phyloP scores from a whole-genome alignment of 1,284 basidiomycete species.

The Butyriboletus regius region DNA sequence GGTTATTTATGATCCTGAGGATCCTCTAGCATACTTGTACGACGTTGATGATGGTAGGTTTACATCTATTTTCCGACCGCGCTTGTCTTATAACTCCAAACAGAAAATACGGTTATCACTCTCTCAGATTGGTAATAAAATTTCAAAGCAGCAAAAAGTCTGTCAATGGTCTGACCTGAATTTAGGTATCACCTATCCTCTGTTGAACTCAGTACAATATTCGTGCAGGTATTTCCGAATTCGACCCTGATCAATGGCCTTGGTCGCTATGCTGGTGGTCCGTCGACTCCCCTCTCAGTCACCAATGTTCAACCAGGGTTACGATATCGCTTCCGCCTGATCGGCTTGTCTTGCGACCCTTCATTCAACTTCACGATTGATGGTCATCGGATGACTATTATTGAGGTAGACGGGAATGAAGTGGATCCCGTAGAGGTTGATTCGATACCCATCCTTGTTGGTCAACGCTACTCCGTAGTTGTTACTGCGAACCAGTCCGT shows the following conservation, averaged over 20 bases:
- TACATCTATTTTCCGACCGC: background rate
- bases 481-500: slow-evolving; percentile 30
- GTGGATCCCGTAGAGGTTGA: slow-evolving; percentile 38
- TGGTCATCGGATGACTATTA: slow-evolving; percentile 22
- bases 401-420: slow-evolving; percentile 43
- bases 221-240: slow-evolving; percentile 24
- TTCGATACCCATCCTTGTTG: slow-evolving; percentile 36
- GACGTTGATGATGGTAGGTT: slow-evolving; percentile 37
- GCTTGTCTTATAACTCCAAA: background rate
- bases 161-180: background rate
- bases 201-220: slow-evolving; percentile 2
- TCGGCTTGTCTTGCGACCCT: slow-evolving; percentile 33
- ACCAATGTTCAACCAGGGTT: slow-evolving; percentile 24
- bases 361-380: slow-evolving; percentile 39
- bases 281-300: slow-evolving; percentile 30
- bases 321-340: slow-evolving; percentile 33
- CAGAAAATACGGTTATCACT: slow-evolving; percentile 30
- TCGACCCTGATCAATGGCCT: slow-evolving; percentile 46
- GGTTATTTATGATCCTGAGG: slow-evolving; percentile 37
- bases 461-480: slow-evolving; percentile 38
- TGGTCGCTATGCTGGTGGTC: slow-evolving; percentile 37
- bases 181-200: slow-evolving; percentile 28
- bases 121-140: slow-evolving; percentile 28
- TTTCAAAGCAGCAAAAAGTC: background rate
- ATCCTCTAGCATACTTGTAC: slow-evolving; percentile 32